Evolutionary conservation across 345 rosid genomes (phyloP), one percentile per base, ranked within the genome.

Genomic region (Camelina laxa): DNA sequence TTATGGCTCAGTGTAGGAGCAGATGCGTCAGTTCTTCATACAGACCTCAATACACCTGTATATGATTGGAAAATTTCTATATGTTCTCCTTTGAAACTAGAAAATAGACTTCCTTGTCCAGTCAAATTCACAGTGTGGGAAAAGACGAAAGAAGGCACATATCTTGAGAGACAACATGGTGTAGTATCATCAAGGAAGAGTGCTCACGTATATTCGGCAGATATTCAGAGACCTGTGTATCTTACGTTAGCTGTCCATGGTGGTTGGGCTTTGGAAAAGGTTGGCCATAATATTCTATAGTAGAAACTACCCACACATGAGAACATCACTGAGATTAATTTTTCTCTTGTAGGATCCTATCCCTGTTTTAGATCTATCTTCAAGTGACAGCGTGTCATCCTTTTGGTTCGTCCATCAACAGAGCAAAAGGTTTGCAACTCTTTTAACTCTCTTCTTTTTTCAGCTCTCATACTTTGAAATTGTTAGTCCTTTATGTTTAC

Each of bases 181-280:
- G 80, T 80, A 61, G 62, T 95, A 70, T 77, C 75, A 79, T 87
- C 98, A 7, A 87, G 90, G 54, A 77, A 80, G 74, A 80, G 82
- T 76, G 90, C 82, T 38, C 87, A 83, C 71, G 77, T 90, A 75
- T 92, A 88, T 72, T 83, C 90, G 67, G 96, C 87, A 44, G 96
- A 92, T 79, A 65, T 88, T 75, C 87, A 80, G 69, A 92, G 84
- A 75, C 91, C 93, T 60, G 62, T 95, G 42, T 92, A 90, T 78
- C 88, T 95, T 75, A 84, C 92, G 31, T 65, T 95, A 80, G 76
- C 81, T 79, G 85, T 87, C 75, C 89, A 89, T 71, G 99, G 96
- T 75, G 97, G 90, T 70, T 95, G 99, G 99, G 83, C 83, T 77
- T 75, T 89, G 81, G 98, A 95, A 83, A 92, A 88, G 98, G 99